Conservation (phyloP, 805 yeast species). For the Metschnikowia proteae region DNA sequence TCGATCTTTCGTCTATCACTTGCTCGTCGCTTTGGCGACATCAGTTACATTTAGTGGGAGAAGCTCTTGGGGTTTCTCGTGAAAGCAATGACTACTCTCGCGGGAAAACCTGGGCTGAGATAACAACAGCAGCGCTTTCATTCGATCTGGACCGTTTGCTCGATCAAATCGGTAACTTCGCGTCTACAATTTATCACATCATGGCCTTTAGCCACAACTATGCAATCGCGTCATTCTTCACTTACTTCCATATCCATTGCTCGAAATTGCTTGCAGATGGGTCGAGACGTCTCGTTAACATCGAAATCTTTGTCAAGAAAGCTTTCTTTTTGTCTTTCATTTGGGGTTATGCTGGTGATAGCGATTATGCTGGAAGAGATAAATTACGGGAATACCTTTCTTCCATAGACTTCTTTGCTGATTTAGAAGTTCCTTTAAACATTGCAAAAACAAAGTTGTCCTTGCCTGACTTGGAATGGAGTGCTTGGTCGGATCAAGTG, state of each 20-base stretch:
- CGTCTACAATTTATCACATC: conserved; percentile 40
- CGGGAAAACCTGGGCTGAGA: conserved; percentile 11
- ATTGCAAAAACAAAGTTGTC: conserved; percentile 43
- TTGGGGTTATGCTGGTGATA: conserved; percentile 70
- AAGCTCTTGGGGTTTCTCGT: background rate
- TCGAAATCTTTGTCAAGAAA: conserved; percentile 28
- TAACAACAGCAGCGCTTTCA: conserved; percentile 7
- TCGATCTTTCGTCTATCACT: conserved; percentile 38
- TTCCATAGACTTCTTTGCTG: conserved; percentile 16
- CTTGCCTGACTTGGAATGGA: conserved; percentile 47
- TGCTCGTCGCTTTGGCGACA: conserved; percentile 16
- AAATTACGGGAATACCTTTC: conserved; percentile 31
- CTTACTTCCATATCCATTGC: conserved; percentile 37
- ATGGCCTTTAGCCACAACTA: conserved; percentile 46
- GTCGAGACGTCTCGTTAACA: conserved; percentile 19
- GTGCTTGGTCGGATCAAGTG: conserved; percentile 36
- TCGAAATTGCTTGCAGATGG: conserved; percentile 16
- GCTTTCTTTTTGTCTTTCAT: conserved; percentile 37
- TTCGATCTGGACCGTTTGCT: background rate
- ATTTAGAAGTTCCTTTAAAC: conserved; percentile 9
- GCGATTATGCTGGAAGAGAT: conserved; percentile 35
- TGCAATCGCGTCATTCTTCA: conserved; percentile 36
- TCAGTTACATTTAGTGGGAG: conserved; percentile 6
- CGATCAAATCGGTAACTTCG: conserved; percentile 19
- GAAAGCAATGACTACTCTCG: conserved; percentile 5